Evolutionary conservation across 495 filamentous ascomycete species (phyloP).

Genomic region (Penicillium cinerascens): DNA sequence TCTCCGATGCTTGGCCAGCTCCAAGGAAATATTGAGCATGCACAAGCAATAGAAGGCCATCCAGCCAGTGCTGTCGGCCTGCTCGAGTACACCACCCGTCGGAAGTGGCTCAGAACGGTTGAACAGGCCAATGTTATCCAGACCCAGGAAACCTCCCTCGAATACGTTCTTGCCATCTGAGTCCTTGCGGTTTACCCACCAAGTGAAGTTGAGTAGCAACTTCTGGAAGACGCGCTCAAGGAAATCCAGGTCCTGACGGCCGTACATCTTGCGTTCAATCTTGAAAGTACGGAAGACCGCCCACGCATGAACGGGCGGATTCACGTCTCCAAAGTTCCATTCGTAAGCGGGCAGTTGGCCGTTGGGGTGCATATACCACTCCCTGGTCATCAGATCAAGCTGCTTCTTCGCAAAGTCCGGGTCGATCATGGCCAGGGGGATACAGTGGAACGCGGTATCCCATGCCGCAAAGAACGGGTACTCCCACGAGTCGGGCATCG

Average conservation of each 20-base stretch:
- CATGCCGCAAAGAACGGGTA: conserved; percentile 98
- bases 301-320: conserved; percentile 96
- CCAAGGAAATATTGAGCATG: conserved; percentile 95
- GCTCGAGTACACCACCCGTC: conserved; percentile 88
- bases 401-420: conserved; percentile 98
- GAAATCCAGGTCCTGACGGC: conserved; percentile 90
- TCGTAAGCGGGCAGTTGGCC: conserved; percentile 90
- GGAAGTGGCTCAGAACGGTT: conserved; percentile 96
- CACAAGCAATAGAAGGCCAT: conserved; percentile 95
- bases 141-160: conserved; percentile 92
- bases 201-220: conserved; percentile 91
- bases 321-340: conserved; percentile 98
- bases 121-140: conserved; percentile 96
- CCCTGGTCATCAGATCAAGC: conserved; percentile 87
- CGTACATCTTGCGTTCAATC: conserved; percentile 96
- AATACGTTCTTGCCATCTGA: conserved; percentile 92
- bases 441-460: conserved; percentile 96
- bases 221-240: conserved; percentile 97
- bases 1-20: conserved; percentile 91
- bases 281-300: conserved; percentile 93
- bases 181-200: conserved; percentile 98
- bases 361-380: conserved; percentile 99
- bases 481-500: conserved; percentile 98
- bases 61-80: conserved; percentile 97
- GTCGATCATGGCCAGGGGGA: conserved; percentile 93